Evolutionary conservation across 2,329 filamentous ascomycete species (phyloP).

Genomic region (Davidsoniella virescens): DNA sequence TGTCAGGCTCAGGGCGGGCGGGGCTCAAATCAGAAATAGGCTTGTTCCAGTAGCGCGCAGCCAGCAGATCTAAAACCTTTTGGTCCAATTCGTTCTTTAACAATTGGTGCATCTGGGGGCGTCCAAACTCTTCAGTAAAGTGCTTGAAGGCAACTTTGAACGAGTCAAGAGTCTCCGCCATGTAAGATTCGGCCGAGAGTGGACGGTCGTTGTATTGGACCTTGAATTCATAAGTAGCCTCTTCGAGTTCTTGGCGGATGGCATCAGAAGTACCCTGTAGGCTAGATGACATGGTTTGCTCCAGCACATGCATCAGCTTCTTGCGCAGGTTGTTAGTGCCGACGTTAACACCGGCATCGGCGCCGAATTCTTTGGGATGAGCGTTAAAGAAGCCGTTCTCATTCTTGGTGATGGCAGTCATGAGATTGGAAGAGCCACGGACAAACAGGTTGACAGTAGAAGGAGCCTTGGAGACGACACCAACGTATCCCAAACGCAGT

Average conservation of each 20-base stretch:
- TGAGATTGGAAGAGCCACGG: conserved; percentile 63
- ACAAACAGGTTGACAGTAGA: conserved; percentile 54
- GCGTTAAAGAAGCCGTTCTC: conserved; percentile 75
- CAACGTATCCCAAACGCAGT: conserved; percentile 85
- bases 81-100: conserved; percentile 89
- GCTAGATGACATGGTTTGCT: conserved; percentile 92
- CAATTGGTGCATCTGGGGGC: conserved; percentile 74
- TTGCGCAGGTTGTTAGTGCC: conserved; percentile 79
- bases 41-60: conserved; percentile 93
- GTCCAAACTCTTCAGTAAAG: conserved; percentile 77
- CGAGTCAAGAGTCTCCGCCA: conserved; percentile 83
- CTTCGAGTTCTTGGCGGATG: conserved; percentile 86
- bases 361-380: conserved; percentile 66
- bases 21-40: conserved; percentile 70
- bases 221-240: conserved; percentile 97
- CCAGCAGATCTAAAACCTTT: conserved; percentile 80
- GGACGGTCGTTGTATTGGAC: conserved; percentile 97
- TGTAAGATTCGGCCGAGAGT: conserved; percentile 85
- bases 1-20: conserved; percentile 50
- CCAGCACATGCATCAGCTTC: conserved; percentile 92
- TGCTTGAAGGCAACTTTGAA: conserved; percentile 98
- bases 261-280: conserved; percentile 79
- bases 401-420: conserved; percentile 68
- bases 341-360: conserved; percentile 54
- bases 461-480: conserved; percentile 77